These are phyloP conservation scores for Diversispora epigaea DNA, from an alignment of 192 early-diverging fungal genomes.

Conservation along the genomic window DNA sequence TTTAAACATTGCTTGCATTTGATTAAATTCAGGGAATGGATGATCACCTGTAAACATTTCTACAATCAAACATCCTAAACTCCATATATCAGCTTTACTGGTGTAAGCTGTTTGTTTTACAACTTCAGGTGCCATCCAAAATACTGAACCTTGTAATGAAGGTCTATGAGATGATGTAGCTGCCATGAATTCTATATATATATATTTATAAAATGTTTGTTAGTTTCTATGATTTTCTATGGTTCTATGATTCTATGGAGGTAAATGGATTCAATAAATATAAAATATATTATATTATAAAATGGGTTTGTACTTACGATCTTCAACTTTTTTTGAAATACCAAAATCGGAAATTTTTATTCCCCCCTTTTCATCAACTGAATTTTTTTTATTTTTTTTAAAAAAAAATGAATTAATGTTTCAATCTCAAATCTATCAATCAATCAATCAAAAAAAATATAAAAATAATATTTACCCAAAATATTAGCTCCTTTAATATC, in stretches of 20 bases:
- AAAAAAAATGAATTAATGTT: not conserved
- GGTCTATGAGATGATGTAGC: constrained; percentile 49
- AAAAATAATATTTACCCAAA: constrained; percentile 49
- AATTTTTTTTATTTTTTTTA: too few species aligned
- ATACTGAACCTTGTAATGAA: constrained; percentile 92
- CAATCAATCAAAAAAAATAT: not conserved
- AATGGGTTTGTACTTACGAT: constrained; percentile 50
- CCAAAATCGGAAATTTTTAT: constrained; percentile 99
- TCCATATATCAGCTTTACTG: constrained; percentile 92
- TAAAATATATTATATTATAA: not conserved
- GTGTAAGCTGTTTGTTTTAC: constrained; percentile 91
- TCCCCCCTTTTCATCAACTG: constrained; percentile 84
- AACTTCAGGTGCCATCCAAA: constrained; percentile 99
- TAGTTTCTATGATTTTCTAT: too few species aligned
- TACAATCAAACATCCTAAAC: constrained; percentile 91
- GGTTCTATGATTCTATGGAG: too few species aligned
- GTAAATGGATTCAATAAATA: too few species aligned
- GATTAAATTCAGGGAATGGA: constrained; percentile 81
- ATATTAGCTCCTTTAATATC: constrained; percentile 98
- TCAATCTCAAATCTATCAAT: not conserved
- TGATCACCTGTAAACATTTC: constrained; percentile 98
- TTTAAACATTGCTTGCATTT: constrained; percentile 81
- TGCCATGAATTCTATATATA: constrained; percentile 26
- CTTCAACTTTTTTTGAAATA: constrained; percentile 93
- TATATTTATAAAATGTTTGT: not conserved